Conservation (phyloP, 805 yeast species). For the Saccharomycopsis lassenensis region DNA sequence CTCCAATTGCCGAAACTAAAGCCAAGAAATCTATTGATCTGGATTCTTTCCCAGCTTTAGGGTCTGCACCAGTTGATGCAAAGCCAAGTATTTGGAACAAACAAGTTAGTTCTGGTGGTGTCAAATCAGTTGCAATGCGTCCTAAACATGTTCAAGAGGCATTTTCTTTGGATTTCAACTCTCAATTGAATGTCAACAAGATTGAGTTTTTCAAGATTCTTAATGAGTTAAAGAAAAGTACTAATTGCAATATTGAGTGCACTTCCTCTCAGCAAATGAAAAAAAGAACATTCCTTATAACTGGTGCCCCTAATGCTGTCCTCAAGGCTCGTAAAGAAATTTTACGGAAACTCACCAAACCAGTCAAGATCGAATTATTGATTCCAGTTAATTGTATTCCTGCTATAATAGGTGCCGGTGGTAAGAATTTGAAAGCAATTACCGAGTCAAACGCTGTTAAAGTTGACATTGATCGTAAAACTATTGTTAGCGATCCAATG, state of each 20-base stretch:
- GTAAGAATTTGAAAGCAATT: conserved; percentile 71
- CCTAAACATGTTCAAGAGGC: conserved; percentile 66
- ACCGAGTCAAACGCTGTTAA: conserved; percentile 54
- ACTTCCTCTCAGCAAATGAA: conserved; percentile 66
- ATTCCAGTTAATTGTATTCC: conserved; percentile 74
- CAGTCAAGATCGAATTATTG: conserved; percentile 45
- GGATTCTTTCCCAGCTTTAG: conserved; percentile 44
- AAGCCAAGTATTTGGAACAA: too few relatives aligned
- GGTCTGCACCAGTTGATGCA: conserved; percentile 28
- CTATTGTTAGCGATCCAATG: too few relatives aligned
- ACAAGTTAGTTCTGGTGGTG: too few relatives aligned
- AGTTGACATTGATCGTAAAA: conserved; percentile 49
- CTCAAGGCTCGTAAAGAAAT: conserved; percentile 64
- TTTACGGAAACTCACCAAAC: conserved; percentile 66
- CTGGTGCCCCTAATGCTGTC: conserved; percentile 62
- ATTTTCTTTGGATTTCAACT: conserved; percentile 59
- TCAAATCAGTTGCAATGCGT: conserved; percentile 36
- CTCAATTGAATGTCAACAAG: conserved; percentile 51
- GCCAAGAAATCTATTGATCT: conserved; percentile 38
- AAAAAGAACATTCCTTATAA: conserved; percentile 72
- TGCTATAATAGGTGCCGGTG: conserved; percentile 78
- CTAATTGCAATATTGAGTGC: conserved; percentile 66
- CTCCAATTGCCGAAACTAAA: conserved; percentile 10
- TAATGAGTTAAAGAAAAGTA: conserved; percentile 45
- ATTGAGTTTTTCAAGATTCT: conserved; percentile 62